Percentiles rank a stretch among this genome's conserved stretches.
phyloP scores from a whole-genome alignment of 352 stramenopile species.

The Phytophthora pini region DNA sequence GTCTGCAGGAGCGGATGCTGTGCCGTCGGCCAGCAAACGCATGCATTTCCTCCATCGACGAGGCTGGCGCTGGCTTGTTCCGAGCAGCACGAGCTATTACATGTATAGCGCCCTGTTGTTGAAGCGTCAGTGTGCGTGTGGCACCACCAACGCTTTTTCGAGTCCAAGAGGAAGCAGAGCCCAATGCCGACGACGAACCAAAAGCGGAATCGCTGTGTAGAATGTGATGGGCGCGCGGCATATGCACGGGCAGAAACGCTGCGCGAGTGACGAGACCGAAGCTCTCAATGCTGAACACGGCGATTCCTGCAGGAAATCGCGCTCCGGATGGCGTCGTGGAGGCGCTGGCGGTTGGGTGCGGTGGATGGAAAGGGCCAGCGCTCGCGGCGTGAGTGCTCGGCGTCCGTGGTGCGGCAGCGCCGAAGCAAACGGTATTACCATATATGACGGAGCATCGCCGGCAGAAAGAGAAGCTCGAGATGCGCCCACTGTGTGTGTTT shows the following conservation, averaged over 20 bases:
- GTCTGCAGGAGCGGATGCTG: constrained; percentile 11
- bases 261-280: constrained; percentile 10
- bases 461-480: no score
- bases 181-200: not conserved
- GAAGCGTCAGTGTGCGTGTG: no score
- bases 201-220: constrained; percentile 1
- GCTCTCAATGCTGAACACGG: not conserved
- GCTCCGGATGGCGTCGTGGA: not conserved
- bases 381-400: not conserved
- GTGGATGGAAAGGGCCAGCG: constrained; percentile 1
- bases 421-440: not conserved
- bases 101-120: no score
- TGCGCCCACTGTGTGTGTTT: no score
- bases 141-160: not conserved
- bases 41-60: not conserved
- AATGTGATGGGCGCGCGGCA: constrained; percentile 4
- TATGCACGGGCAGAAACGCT: constrained; percentile 1
- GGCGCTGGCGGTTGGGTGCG: not conserved
- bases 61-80: constrained; percentile 1
- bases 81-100: not conserved
- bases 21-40: not conserved
- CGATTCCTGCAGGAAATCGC: not conserved
- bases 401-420: not conserved
- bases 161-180: not conserved
- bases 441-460: no score